Evolutionary conservation across 352 stramenopile species (phyloP), one percentile per base, ranked within the genome.

Genomic region (Pythium folliculosum): DNA sequence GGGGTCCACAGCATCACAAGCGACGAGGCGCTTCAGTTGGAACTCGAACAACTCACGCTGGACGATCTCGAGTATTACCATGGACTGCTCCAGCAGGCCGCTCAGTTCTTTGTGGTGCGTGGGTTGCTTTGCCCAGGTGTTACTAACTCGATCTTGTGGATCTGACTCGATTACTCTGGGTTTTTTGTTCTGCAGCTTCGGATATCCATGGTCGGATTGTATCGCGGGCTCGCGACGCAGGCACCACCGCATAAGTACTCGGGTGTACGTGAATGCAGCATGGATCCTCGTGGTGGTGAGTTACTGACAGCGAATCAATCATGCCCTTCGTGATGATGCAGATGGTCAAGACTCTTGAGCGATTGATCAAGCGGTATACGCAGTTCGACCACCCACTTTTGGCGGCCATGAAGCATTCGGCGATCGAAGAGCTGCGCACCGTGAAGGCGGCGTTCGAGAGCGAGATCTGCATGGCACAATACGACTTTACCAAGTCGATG

Each of bases 401-500:
- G 12, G 76, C 84, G 51, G 84, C 76, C 3, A 77, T 92, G 67
- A 88, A 87, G 45, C 71, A 89, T 47, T 93, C 86, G 17, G 70
- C 80, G 6, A 82, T 94, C 21, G 79, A 90, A 49, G 86, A 94
- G 58, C 70, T 93, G 16, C 83, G 77, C 23, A 89, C 84, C 3
- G 73, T 92, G 43, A 75, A 83, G 35, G 78, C 82, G 14, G 82
- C 84, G 16, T 78, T 92, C 35, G 74, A 92, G 35, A 88, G 79
- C 52, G 86, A 94, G 60, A 67, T 84, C 53, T 78, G 74, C 22
- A 80, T 92, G 59, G 67, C 80, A 14, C 81, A 92, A 62, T 91
- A 92, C 57, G 81, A 94, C 49, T 89, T 92, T 50, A 92, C 84
- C 10, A 82, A 86, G 57, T 81, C 84, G 27, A 91, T 92, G 67